These are phyloP conservation scores for Leucosporidium yakuticum DNA, from an alignment of 768 basidiomycete genomes.

Conservation along the genomic window DNA sequence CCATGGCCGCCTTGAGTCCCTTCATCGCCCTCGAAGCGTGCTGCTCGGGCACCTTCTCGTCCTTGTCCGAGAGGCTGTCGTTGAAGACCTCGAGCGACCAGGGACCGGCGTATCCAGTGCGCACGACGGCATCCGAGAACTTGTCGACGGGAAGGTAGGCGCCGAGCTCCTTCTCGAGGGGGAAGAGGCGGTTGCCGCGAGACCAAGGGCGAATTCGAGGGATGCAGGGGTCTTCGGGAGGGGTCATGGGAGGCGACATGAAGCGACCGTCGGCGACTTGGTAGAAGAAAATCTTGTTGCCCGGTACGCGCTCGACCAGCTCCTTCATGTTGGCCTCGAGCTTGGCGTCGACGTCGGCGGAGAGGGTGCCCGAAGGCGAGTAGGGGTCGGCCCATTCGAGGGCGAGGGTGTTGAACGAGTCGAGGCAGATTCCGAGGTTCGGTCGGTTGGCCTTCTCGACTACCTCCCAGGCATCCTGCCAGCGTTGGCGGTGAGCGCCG, in stretches of 20 bases:
- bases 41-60: slow-evolving; percentile 11
- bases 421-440: slow-evolving; percentile 47
- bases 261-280: slow-evolving; percentile 46
- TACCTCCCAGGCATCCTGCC: slow-evolving; percentile 47
- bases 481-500: slow-evolving; percentile 45
- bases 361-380: slow-evolving; percentile 35
- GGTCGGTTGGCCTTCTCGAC: slow-evolving; percentile 42
- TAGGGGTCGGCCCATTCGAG: slow-evolving; percentile 48
- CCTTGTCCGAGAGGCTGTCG: slow-evolving; percentile 36
- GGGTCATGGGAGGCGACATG: slow-evolving; percentile 30
- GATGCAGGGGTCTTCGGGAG: slow-evolving; percentile 29
- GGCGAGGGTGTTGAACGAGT: slow-evolving; percentile 46
- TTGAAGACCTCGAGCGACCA: slow-evolving; percentile 49
- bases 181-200: slow-evolving; percentile 46
- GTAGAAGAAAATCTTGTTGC: slow-evolving; percentile 47
- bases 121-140: slow-evolving; percentile 42
- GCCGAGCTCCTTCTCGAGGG: slow-evolving; percentile 40
- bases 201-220: slow-evolving; percentile 44
- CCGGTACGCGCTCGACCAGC: slow-evolving; percentile 42
- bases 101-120: slow-evolving; percentile 45
- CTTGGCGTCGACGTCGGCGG: slow-evolving; percentile 29
- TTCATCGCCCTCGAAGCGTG: slow-evolving; percentile 30
- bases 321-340: slow-evolving; percentile 39
- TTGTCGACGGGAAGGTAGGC: slow-evolving; percentile 46
- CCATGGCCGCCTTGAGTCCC: slow-evolving; percentile 3